Base-by-base conservation (phyloP, 2,329 filamentous ascomycete species). In the Ophiostoma perfectum region DNA sequence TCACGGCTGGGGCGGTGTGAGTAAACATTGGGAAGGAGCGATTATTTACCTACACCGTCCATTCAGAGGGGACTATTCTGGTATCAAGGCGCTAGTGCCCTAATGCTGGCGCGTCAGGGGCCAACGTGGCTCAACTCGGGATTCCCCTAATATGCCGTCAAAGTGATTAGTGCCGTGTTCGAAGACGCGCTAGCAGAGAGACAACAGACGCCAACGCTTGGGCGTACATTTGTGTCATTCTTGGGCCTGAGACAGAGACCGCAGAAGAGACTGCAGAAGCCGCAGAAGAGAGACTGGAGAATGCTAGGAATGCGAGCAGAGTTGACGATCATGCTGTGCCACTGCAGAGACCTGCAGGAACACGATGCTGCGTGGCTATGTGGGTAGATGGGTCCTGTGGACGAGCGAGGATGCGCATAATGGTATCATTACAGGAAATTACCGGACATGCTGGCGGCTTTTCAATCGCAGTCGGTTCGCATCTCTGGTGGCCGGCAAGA, bases 11-110 rank as follows among this genome's bases (percentile, higher is more conserved):
- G 49, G 49, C 49, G 49, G 49, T 55, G 45, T n/a, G 49, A 52
- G 49, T 55, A 55, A 55, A 55, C 49, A 55, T 55, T 55, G 49
- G 49, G 49, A 55, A 55, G 49, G 49, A 55, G 49, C 49, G 49
- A 55, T 27, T 55, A 55, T 11, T 55, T 27, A 27, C 27, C 27
- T 27, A 55, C n/a, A 55, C 6, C 11, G n/a, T 18, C 5, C 42
- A 45, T 45, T 45, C 42, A 18, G 18, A 55, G n/a, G 27, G 27
- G 27, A 27, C 49, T 12, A n/a, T 52, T 9, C 5, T 52, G 18
- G n/a, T 27, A 11, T 12, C 38, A 27, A 38, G 55, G 27, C 55
- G 11, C 55, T 60, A 60, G 55, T 38, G 27, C 55, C 11, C 27
- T 55, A 14, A 36, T 38, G 27, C 55, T 18, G 9, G 55, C 55